These are phyloP conservation scores for Paraglomus brasilianum DNA, from an alignment of 192 early-diverging fungal species.

Conservation along the genomic window DNA sequence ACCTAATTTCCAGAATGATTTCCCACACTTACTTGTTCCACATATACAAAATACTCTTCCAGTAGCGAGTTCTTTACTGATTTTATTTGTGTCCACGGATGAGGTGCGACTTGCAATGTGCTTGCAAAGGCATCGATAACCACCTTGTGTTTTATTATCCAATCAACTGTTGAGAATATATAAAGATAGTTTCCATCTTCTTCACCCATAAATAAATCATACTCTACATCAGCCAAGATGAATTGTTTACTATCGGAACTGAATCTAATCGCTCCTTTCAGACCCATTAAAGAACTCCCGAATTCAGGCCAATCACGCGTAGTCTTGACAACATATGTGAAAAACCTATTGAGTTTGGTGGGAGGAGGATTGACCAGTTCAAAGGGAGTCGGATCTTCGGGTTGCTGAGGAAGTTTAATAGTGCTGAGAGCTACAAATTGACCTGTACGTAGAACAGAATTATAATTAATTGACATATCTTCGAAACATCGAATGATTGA, in stretches of 20 bases:
- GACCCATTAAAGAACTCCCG: background rate
- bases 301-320: background rate
- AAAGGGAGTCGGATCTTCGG: background rate
- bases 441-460: no score
- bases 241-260: background rate
- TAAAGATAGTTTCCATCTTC: conserved; percentile 5
- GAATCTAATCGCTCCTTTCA: conserved; percentile 14
- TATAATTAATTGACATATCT: background rate
- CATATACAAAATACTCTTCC: conserved; percentile 5
- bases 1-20: no score
- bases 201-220: background rate
- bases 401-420: conserved; percentile 10
- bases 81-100: conserved; percentile 20
- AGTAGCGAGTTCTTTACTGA: background rate
- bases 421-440: background rate
- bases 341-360: background rate
- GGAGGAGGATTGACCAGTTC: conserved; percentile 7
- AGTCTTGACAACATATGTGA: conserved; percentile 1
- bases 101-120: conserved; percentile 9
- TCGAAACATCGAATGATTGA: no score
- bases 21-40: conserved; percentile 1
- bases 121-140: background rate
- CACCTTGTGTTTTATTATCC: conserved; percentile 7
- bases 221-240: background rate
- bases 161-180: conserved; percentile 7